Evolutionary conservation across 1,284 basidiomycete genomes (phyloP).

Genomic region (Irpex sp.): DNA sequence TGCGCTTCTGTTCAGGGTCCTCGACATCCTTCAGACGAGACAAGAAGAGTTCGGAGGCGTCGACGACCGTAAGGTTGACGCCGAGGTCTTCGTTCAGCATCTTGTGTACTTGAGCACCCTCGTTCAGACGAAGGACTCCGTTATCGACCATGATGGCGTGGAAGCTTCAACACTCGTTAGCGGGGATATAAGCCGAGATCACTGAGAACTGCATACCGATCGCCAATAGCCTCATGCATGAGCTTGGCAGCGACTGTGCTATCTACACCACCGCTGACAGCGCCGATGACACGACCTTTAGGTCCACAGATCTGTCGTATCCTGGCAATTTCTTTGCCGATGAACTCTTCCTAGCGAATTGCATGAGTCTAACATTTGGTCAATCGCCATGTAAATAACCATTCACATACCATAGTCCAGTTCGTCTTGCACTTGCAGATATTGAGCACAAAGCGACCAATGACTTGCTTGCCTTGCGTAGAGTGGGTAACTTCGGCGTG

Average conservation of each 20-base stretch:
- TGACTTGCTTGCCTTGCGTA: slow-evolving; percentile 85
- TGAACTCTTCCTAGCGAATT: slow-evolving; percentile 80
- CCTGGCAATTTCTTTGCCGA: slow-evolving; percentile 93
- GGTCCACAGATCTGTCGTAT: slow-evolving; percentile 95
- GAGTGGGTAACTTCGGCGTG: slow-evolving; percentile 99
- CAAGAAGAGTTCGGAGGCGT: slow-evolving; percentile 93
- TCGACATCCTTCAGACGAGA: slow-evolving; percentile 85
- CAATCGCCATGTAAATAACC: no score
- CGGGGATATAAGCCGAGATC: not conserved
- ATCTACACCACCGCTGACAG: slow-evolving; percentile 97
- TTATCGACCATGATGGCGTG: slow-evolving; percentile 99
- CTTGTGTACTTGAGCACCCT: slow-evolving; percentile 89
- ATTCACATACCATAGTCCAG: slow-evolving; percentile 98
- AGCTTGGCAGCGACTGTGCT: slow-evolving; percentile 97
- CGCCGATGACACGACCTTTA: slow-evolving; percentile 95
- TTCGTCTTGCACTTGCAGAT: slow-evolving; percentile 81
- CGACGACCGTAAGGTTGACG: slow-evolving; percentile 94
- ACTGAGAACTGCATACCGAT: slow-evolving; percentile 51
- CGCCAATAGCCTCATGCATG: slow-evolving; percentile 99
- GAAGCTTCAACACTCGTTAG: slow-evolving; percentile 52
- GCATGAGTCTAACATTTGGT: no score
- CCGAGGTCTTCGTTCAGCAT: slow-evolving; percentile 94
- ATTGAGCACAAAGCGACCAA: slow-evolving; percentile 80
- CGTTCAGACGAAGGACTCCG: slow-evolving; percentile 90
- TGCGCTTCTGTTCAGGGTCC: slow-evolving; percentile 96